Base-by-base conservation (phyloP, 768 basidiomycete species). In the Tylopilus sp. region DNA sequence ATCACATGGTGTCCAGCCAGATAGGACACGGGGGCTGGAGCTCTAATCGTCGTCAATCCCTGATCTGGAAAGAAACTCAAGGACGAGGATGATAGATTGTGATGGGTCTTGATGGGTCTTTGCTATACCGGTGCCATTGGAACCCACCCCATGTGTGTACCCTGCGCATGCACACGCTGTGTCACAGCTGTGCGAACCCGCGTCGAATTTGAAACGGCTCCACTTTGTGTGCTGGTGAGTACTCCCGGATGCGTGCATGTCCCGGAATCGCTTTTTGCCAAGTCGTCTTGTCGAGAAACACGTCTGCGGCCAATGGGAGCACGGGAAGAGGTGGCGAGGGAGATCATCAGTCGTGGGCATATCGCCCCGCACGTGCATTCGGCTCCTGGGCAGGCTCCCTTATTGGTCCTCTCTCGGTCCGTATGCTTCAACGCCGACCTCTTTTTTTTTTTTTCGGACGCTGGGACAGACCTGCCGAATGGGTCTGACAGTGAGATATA, bases 141-240 rank as follows among this genome's bases (percentile, higher is more conserved):
- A 36, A 18, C 6, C 15, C n/a, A 10, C n/a, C n/a, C n/a, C n/a
- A n/a, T n/a, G n/a, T n/a, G n/a, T n/a, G n/a, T n/a, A n/a, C n/a
- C n/a, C n/a, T n/a, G n/a, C n/a, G n/a, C n/a, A 18, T 18, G n/a
- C 11, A 9, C 3, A n/a, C 36, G 17, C n/a, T 36, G 10, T 18
- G 36, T 36, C n/a, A n/a, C n/a, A n/a, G 36, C 36, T 21, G 20
- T 35, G 7, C 15, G 33, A 35, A 35, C 11, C n/a, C 38, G 13
- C 38, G 9, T 40, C 17, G 53, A 58, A 63, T 68, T 62, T 62
- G 58, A 54, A 62, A 58, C 52, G 22, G 53, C 54, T 46, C 61
- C 64, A 68, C 64, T 45, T 54, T 53, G 28, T 28, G 62, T n/a
- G 26, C 18, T 20, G 7, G 20, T 39, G 10, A 13, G 31, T n/a